Conservation (phyloP, 768 basidiomycete genomes). For the Tremella mesenterica region DNA sequence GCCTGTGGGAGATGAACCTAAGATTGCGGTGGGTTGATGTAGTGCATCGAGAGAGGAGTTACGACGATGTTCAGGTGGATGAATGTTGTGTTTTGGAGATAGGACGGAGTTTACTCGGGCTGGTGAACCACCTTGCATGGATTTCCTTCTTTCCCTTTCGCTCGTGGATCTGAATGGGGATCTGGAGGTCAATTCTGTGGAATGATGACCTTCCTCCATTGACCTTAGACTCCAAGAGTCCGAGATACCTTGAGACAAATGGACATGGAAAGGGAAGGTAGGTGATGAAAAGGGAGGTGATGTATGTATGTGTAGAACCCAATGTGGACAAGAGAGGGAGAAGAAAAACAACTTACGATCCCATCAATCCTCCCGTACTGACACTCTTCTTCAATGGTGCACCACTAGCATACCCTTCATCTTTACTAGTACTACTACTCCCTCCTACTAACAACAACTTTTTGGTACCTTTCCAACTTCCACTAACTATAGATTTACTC, state of each 20-base stretch:
- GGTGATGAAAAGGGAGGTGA: not conserved
- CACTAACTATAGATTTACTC: conserved; percentile 27
- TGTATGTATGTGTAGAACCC: not conserved
- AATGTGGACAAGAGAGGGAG: not conserved
- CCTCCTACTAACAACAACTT: conserved; percentile 45
- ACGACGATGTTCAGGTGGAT: conserved; percentile 19
- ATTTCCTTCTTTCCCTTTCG: conserved; percentile 26
- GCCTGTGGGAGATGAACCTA: conserved; percentile 16
- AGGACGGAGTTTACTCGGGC: conserved; percentile 7
- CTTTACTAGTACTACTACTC: conserved; percentile 19
- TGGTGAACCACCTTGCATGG: conserved; percentile 23
- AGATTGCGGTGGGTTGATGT: not conserved
- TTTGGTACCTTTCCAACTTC: conserved; percentile 42
- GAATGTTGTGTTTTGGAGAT: not conserved
- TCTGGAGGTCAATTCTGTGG: conserved; percentile 11
- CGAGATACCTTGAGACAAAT: not conserved
- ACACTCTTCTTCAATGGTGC: conserved; percentile 41
- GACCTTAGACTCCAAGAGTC: conserved; percentile 3
- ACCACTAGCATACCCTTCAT: conserved; percentile 16
- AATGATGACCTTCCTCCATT: too few relatives aligned
- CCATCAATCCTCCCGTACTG: conserved; percentile 42
- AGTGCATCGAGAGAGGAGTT: conserved; percentile 39
- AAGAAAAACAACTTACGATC: conserved; percentile 29
- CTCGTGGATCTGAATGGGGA: conserved; percentile 37
- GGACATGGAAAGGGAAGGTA: not conserved